Conservation (phyloP, 2,329 filamentous ascomycete genomes). For the Bertia moriformis region DNA sequence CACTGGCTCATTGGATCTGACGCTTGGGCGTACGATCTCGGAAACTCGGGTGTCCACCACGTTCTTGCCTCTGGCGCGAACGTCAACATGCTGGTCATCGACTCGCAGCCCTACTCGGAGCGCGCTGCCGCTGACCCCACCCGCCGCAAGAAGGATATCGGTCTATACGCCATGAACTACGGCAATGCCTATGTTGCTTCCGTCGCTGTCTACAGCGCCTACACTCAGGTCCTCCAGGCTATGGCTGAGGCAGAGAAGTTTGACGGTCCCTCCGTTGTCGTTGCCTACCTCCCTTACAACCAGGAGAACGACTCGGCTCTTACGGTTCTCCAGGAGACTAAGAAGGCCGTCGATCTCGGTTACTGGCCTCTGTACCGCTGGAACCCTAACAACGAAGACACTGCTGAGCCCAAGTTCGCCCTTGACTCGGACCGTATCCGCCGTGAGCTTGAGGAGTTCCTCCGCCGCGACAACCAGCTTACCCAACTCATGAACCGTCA, state of each 20-base stretch:
- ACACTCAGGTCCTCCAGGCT: constrained; percentile 92
- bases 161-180: constrained; percentile 97
- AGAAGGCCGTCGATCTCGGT: constrained; percentile 91
- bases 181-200: constrained; percentile 96
- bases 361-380: constrained; percentile 98
- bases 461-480: constrained; percentile 83
- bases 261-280: constrained; percentile 78
- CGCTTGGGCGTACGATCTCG: constrained; percentile 93
- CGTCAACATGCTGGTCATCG: constrained; percentile 96
- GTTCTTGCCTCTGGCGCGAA: constrained; percentile 94
- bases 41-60: constrained; percentile 95
- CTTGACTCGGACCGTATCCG: constrained; percentile 94
- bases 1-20: constrained; percentile 93
- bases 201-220: constrained; percentile 96
- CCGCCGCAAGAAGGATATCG: constrained; percentile 95
- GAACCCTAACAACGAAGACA: constrained; percentile 78
- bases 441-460: constrained; percentile 85
- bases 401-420: constrained; percentile 75
- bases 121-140: constrained; percentile 68
- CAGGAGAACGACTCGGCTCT: constrained; percentile 83
- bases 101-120: constrained; percentile 91
- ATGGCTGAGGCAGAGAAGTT: constrained; percentile 96
- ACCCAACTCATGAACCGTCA: constrained; percentile 87
- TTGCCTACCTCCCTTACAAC: constrained; percentile 91
- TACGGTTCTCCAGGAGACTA: constrained; percentile 92